Percentiles rank a stretch among this genome's conserved stretches.
These are phyloP conservation scores for Nemania sp. DNA, from an alignment of 2,329 filamentous ascomycete genomes.

Conservation along the genomic window DNA sequence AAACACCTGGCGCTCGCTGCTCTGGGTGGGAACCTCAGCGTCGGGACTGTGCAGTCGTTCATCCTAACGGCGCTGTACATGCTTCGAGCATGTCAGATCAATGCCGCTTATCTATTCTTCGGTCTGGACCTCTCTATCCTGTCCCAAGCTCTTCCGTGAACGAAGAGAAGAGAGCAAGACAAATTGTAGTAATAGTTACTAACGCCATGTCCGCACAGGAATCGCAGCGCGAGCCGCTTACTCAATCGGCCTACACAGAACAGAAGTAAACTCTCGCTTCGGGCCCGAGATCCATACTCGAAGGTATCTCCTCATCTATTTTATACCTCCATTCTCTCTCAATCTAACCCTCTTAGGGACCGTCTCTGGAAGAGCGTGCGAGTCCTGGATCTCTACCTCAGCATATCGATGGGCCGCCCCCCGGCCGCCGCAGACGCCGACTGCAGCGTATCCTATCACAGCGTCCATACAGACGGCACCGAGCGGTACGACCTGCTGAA, in stretches of 20 bases:
- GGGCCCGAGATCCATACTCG: conserved; percentile 57
- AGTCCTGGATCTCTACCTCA: conserved; percentile 64
- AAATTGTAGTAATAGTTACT: neutral
- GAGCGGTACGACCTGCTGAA: conserved; percentile 62
- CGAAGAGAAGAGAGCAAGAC: neutral
- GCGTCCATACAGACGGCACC: conserved; percentile 45
- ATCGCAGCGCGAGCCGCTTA: conserved; percentile 65
- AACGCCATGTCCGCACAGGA: conserved; percentile 44
- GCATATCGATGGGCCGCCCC: conserved; percentile 66
- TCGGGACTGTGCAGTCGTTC: conserved; percentile 64
- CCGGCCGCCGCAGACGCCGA: conserved; percentile 66
- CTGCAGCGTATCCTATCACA: conserved; percentile 64
- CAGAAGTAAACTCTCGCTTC: conserved; percentile 66
- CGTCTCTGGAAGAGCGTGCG: conserved; percentile 67
- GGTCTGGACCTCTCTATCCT: conserved; percentile 42
- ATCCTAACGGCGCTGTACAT: conserved; percentile 65
- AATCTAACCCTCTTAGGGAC: conserved; percentile 49
- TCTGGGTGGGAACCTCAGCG: conserved; percentile 60
- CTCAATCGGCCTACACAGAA: conserved; percentile 65
- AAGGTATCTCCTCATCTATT: conserved; percentile 47
- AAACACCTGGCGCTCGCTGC: conserved; percentile 59
- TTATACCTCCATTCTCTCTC: neutral
- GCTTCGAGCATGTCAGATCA: conserved; percentile 67
- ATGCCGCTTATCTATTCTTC: conserved; percentile 66
- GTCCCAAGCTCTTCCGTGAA: neutral